These are phyloP conservation scores for Ceratobasidium papillatum DNA, from an alignment of 1,284 basidiomycete genomes.

Conservation along the genomic window DNA sequence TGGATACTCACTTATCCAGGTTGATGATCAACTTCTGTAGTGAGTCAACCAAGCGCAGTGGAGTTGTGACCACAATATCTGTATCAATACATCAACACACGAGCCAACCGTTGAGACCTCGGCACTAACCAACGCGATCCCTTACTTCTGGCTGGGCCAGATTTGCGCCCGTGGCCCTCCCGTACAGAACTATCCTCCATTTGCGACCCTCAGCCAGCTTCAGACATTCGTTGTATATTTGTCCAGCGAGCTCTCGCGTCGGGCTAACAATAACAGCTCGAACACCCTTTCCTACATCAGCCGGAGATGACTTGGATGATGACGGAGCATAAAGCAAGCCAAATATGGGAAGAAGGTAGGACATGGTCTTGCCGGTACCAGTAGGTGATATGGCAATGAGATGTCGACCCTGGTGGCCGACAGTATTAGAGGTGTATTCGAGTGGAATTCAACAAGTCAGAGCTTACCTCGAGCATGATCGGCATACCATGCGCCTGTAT, in stretches of 20 bases:
- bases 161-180: constrained; percentile 82
- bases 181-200: constrained; percentile 85
- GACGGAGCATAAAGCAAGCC: constrained; percentile 70
- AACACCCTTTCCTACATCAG: constrained; percentile 64
- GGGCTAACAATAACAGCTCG: constrained; percentile 88
- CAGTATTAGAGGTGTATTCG: constrained; percentile 51
- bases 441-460: constrained; percentile 37
- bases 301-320: constrained; percentile 54
- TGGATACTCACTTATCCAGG: constrained; percentile 72
- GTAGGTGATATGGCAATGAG: constrained; percentile 93
- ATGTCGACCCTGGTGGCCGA: constrained; percentile 68
- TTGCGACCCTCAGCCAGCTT: constrained; percentile 84
- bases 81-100: not conserved
- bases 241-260: constrained; percentile 95
- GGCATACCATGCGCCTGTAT: constrained; percentile 79
- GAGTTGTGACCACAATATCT: constrained; percentile 87
- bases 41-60: constrained; percentile 77
- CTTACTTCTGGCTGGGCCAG: constrained; percentile 71
- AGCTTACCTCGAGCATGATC: constrained; percentile 71
- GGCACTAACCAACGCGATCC: constrained; percentile 71
- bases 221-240: constrained; percentile 91
- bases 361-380: constrained; percentile 92
- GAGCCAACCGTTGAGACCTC: not conserved
- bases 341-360: constrained; percentile 86
- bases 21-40: constrained; percentile 73